Evolutionary conservation across 257 asterid genomes (phyloP).

Genomic region (Nemophila menziesii): DNA sequence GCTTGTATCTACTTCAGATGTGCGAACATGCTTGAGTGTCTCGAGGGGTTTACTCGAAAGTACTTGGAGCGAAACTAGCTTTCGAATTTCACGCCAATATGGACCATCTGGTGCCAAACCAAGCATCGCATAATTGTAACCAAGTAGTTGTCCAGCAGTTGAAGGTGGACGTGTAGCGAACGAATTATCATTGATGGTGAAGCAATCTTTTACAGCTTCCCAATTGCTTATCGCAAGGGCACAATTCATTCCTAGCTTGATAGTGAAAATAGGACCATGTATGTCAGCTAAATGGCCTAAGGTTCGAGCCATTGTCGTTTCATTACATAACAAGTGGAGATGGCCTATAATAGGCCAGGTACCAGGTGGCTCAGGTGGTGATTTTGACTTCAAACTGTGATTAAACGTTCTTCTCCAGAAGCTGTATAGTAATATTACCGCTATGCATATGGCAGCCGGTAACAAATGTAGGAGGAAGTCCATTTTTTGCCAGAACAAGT

Average conservation of each 20-base stretch:
- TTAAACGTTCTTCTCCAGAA: too few relatives aligned
- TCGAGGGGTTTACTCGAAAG: constrained; percentile 37
- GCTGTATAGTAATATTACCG: too few relatives aligned
- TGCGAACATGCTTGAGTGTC: constrained; percentile 23
- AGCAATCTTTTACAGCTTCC: too few relatives aligned
- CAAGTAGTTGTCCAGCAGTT: constrained; percentile 25
- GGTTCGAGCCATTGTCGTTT: background rate
- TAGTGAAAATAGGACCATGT: too few relatives aligned
- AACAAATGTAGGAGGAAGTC: too few relatives aligned
- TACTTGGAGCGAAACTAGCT: constrained; percentile 30
- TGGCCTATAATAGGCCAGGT: too few relatives aligned
- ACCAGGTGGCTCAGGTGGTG: too few relatives aligned
- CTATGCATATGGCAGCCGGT: too few relatives aligned
- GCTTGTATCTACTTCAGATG: constrained; percentile 19
- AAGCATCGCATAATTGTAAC: constrained; percentile 30
- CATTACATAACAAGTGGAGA: too few relatives aligned
- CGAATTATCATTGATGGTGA: too few relatives aligned
- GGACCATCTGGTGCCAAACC: constrained; percentile 32
- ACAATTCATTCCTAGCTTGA: background rate
- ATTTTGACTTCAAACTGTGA: too few relatives aligned
- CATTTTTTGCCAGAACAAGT: too few relatives aligned
- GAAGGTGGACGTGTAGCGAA: constrained; percentile 28
- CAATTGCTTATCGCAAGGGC: constrained; percentile 5
- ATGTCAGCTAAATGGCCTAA: background rate
- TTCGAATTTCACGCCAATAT: constrained; percentile 40